These are phyloP conservation scores for Xylaria sp. DNA, from an alignment of 2,329 filamentous ascomycete species.

Conservation along the genomic window DNA sequence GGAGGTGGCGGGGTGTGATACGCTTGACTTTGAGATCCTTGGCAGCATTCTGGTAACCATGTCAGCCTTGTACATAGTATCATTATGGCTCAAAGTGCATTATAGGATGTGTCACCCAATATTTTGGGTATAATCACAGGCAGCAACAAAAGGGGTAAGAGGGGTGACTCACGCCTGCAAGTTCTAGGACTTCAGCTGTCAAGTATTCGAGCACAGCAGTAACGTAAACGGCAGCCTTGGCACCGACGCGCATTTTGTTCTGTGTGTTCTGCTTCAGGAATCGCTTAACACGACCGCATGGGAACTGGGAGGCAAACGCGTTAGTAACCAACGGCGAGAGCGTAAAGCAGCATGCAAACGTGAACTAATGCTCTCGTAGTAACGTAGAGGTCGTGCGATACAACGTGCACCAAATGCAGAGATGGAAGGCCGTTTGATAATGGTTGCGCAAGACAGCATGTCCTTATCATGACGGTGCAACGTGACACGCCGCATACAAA, in stretches of 20 bases:
- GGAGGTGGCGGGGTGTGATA: conserved; percentile 96
- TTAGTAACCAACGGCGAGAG: conserved; percentile 35
- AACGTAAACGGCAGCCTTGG: conserved; percentile 97
- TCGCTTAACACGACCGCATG: conserved; percentile 99
- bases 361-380: conserved; percentile 13
- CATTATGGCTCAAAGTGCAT: not conserved
- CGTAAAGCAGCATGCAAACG: conserved; percentile 3
- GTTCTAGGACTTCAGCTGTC: conserved; percentile 96
- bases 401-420: not conserved
- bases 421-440: not conserved
- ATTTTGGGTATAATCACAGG: not conserved
- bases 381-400: conserved; percentile 3
- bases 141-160: conserved; percentile 26
- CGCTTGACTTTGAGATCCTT: conserved; percentile 99
- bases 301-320: conserved; percentile 73
- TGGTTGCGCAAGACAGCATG: not conserved
- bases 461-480: conserved; percentile 8
- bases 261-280: conserved; percentile 99
- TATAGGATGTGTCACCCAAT: not conserved
- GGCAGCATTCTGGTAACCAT: conserved; percentile 78
- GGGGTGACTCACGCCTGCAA: conserved; percentile 78
- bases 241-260: conserved; percentile 99
- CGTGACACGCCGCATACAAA: not conserved
- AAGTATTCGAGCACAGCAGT: conserved; percentile 98
- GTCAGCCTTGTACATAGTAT: conserved; percentile 35